phyloP scores from a whole-genome alignment of 805 yeast genomes.

The Scheffersomyces spartinae region DNA sequence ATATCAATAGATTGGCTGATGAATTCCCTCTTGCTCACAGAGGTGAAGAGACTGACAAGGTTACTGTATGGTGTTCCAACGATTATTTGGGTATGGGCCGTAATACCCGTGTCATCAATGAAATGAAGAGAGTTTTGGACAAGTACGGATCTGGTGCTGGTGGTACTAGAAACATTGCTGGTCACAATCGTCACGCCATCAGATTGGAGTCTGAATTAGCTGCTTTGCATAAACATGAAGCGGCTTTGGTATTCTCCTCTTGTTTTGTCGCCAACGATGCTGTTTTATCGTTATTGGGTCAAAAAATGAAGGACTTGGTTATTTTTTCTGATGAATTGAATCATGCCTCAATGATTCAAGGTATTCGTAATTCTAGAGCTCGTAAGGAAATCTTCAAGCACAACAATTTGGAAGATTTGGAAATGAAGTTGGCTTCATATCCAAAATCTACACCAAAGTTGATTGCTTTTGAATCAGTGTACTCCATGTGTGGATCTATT shows the following conservation, averaged over 20 bases:
- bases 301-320: conserved; percentile 79
- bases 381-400: conserved; percentile 86
- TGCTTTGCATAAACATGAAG: conserved; percentile 85
- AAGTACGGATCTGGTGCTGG: conserved; percentile 98
- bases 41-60: conserved; percentile 61
- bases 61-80: conserved; percentile 98
- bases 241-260: conserved; percentile 88
- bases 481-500: conserved; percentile 97
- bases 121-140: conserved; percentile 71
- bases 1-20: conserved; percentile 88
- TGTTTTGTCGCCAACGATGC: conserved; percentile 98
- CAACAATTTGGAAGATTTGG: conserved; percentile 78
- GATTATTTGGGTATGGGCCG: conserved; percentile 95
- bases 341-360: conserved; percentile 97
- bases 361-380: conserved; percentile 83
- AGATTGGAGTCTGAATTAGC: conserved; percentile 80
- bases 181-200: conserved; percentile 89
- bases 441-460: conserved; percentile 87
- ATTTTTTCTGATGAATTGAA: conserved; percentile 87
- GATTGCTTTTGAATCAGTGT: conserved; percentile 94
- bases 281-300: conserved; percentile 80
- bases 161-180: conserved; percentile 98
- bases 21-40: conserved; percentile 94
- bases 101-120: conserved; percentile 57
- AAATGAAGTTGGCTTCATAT: conserved; percentile 60